Conservation (phyloP, 768 basidiomycete species). For the Lactifluus rugatus region DNA sequence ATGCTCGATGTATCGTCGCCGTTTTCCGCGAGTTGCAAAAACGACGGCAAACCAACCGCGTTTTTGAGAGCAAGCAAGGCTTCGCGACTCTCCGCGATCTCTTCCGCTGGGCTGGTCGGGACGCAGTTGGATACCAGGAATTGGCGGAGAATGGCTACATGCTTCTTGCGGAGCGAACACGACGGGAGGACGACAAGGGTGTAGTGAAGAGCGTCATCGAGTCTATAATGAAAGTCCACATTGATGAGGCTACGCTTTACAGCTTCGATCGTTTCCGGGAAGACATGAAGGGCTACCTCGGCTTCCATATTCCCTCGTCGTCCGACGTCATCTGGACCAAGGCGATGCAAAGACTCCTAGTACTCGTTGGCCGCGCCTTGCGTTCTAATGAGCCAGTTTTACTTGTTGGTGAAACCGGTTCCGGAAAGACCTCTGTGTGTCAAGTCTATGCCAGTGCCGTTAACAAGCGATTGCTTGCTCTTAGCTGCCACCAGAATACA, state of each 20-base stretch:
- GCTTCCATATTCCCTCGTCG: slow-evolving; percentile 40
- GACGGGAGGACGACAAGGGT: slow-evolving; percentile 74
- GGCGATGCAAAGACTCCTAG: slow-evolving; percentile 85
- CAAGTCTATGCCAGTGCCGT: slow-evolving; percentile 72
- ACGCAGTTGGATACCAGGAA: slow-evolving; percentile 83
- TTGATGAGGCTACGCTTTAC: slow-evolving; percentile 69
- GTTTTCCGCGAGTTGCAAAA: slow-evolving; percentile 93
- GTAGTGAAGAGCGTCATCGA: slow-evolving; percentile 93
- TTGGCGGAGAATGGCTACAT: slow-evolving; percentile 96
- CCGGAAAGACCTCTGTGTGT: slow-evolving; percentile 95
- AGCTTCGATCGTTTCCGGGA: slow-evolving; percentile 34
- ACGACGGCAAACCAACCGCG: slow-evolving; percentile 78
- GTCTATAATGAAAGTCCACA: slow-evolving; percentile 72
- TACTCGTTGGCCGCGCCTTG: slow-evolving; percentile 75
- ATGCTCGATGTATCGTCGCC: slow-evolving; percentile 78
- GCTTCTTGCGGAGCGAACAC: slow-evolving; percentile 86
- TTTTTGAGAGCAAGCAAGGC: slow-evolving; percentile 96
- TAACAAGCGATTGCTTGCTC: slow-evolving; percentile 49
- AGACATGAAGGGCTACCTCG: slow-evolving; percentile 42
- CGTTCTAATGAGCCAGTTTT: slow-evolving; percentile 89
- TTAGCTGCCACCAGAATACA: slow-evolving; percentile 97
- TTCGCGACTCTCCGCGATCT: slow-evolving; percentile 95
- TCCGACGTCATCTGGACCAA: slow-evolving; percentile 78
- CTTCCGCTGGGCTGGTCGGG: slow-evolving; percentile 93
- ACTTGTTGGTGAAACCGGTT: slow-evolving; percentile 94